Conservation (phyloP, 2,329 filamentous ascomycete species). For the Diaporthe citrichinensis region DNA sequence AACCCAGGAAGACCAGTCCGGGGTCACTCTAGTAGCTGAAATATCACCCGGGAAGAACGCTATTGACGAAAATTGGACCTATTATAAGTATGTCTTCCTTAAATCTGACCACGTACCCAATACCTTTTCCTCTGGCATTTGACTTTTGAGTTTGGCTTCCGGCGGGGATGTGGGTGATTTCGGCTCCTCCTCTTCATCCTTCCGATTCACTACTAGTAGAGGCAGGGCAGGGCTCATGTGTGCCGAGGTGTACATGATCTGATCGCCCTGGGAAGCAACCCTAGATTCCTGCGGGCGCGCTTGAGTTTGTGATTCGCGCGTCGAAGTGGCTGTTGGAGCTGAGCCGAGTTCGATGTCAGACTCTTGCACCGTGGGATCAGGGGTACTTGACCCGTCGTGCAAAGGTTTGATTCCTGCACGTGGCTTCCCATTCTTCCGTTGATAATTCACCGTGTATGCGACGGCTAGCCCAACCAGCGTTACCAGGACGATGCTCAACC, state of each 20-base stretch:
- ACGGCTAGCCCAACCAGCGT: neutral
- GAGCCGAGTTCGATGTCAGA: neutral
- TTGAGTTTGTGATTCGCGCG: neutral
- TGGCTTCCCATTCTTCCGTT: neutral
- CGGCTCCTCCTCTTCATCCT: neutral
- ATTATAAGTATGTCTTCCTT: neutral
- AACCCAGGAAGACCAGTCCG: neutral
- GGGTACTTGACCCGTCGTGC: no score
- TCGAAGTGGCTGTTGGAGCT: neutral
- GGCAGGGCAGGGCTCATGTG: neutral
- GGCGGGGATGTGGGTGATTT: neutral
- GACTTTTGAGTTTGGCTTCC: slow-evolving; percentile 21
- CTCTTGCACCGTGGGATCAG: neutral
- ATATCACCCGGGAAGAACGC: neutral
- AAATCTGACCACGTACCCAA: slow-evolving; percentile 8
- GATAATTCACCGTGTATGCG: neutral
- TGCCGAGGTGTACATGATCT: neutral
- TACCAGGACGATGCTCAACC: neutral
- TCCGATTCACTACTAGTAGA: neutral
- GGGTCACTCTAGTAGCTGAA: neutral
- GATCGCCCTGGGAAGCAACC: neutral
- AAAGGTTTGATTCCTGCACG: neutral
- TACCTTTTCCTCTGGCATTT: slow-evolving; percentile 2
- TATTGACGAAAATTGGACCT: no score
- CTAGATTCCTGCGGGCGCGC: neutral